These are phyloP conservation scores for Xylaria flabelliformis DNA, from an alignment of 495 filamentous ascomycete species.

Conservation along the genomic window DNA sequence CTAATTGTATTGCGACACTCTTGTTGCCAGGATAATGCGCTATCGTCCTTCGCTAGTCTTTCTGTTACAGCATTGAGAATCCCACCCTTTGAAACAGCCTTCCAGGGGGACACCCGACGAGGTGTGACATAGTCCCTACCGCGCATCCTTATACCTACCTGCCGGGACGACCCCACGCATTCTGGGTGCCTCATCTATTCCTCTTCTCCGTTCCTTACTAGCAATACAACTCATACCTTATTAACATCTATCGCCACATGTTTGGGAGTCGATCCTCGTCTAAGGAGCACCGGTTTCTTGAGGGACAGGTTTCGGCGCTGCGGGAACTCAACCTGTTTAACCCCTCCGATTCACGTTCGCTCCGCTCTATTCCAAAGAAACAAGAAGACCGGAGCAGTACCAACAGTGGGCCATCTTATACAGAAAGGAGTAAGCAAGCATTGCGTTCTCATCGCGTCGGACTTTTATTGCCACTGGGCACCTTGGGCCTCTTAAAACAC, in stretches of 20 bases:
- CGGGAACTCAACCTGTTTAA: constrained; percentile 47
- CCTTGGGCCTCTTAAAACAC: constrained; percentile 24
- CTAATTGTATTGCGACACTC: constrained; percentile 20
- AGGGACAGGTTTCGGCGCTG: constrained; percentile 45
- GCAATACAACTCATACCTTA: constrained; percentile 16
- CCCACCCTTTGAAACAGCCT: constrained; percentile 33
- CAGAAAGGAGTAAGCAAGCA: constrained; percentile 58
- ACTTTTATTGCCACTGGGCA: constrained; percentile 13
- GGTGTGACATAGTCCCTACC: constrained; percentile 26
- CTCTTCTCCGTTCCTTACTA: constrained; percentile 15
- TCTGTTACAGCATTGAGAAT: constrained; percentile 30
- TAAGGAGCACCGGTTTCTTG: constrained; percentile 46
- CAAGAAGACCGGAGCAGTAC: constrained; percentile 40
- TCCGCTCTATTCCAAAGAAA: constrained; percentile 49
- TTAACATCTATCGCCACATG: constrained; percentile 46
- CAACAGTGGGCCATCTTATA: constrained; percentile 42
- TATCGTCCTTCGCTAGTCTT: constrained; percentile 6
- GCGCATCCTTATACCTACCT: constrained; percentile 11
- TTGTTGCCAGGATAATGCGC: constrained; percentile 17
- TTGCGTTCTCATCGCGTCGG: constrained; percentile 9
- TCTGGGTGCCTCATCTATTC: constrained; percentile 19
- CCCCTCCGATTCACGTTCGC: constrained; percentile 43
- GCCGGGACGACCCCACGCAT: constrained; percentile 16
- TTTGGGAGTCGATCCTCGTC: constrained; percentile 54
- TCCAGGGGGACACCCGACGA: constrained; percentile 24